A percentile compares a stretch with the other conserved stretches of the same genome.
Conservation (phyloP, 2,329 filamentous ascomycete genomes). For the Exophiala sp. region DNA sequence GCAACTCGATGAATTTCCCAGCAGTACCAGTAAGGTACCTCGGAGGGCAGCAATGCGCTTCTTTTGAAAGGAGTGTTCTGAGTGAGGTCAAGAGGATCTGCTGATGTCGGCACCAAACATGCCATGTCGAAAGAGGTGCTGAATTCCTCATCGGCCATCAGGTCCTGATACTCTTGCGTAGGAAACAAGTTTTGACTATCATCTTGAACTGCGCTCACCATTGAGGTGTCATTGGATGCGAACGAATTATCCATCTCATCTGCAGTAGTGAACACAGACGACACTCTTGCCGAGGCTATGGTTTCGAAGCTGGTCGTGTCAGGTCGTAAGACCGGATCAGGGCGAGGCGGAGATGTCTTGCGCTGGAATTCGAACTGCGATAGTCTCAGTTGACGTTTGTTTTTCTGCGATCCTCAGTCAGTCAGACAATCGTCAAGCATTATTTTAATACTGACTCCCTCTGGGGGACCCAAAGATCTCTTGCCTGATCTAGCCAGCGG, state of each 20-base stretch:
- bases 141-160: slow-evolving; percentile 18
- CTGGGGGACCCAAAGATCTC: slow-evolving; percentile 9
- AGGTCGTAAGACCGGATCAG: not conserved
- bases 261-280: slow-evolving; percentile 14
- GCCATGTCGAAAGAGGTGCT: slow-evolving; percentile 9
- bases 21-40: slow-evolving; percentile 14
- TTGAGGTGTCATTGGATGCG: slow-evolving; percentile 13
- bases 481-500: slow-evolving; percentile 9
- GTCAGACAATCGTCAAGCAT: not conserved
- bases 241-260: not conserved
- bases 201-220: not conserved
- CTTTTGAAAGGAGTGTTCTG: slow-evolving; percentile 37
- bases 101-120: not conserved
- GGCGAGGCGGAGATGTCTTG: not conserved
- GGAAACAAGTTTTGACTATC: slow-evolving; percentile 19
- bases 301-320: slow-evolving; percentile 15
- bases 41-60: slow-evolving; percentile 2
- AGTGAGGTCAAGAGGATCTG: slow-evolving; percentile 27
- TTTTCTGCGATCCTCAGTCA: slow-evolving; percentile 10
- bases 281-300: slow-evolving; percentile 5
- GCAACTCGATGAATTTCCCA: slow-evolving; percentile 20
- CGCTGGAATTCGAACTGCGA: not conserved
- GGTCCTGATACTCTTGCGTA: slow-evolving; percentile 16
- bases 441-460: slow-evolving; percentile 5
- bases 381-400: slow-evolving; percentile 15